Evolutionary conservation across 306 rosid genomes (phyloP).

Genomic region (Phaseolus lunatus): DNA sequence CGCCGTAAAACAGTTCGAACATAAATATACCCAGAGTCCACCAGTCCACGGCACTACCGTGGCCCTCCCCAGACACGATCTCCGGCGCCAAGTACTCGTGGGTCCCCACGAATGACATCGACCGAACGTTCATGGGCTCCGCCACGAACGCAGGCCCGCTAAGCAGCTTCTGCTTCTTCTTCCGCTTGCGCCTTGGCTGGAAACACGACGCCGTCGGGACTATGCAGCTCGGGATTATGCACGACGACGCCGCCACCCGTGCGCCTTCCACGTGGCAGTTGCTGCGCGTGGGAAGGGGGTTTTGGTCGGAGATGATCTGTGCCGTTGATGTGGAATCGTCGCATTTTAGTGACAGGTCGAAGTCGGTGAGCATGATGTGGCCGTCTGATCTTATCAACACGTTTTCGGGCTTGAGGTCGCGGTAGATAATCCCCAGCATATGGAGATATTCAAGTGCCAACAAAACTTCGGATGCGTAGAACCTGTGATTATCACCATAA

Average conservation of each 20-base stretch:
- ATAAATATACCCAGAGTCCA: constrained; percentile 2
- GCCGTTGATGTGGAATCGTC: constrained; percentile 21
- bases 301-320: neutral
- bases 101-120: constrained; percentile 17
- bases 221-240: constrained; percentile 4
- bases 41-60: constrained; percentile 14
- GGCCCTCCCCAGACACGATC: constrained; percentile 16
- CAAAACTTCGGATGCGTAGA: neutral
- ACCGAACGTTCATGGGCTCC: neutral
- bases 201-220: neutral
- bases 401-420: constrained; percentile 12
- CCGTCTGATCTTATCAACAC: neutral
- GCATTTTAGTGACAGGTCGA: constrained; percentile 3
- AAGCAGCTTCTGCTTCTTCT: neutral
- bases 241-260: neutral
- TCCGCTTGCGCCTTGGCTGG: neutral
- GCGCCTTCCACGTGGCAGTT: neutral
- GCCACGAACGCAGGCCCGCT: neutral
- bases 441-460: constrained; percentile 19
- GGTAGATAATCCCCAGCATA: constrained; percentile 12
- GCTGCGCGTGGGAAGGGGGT: neutral
- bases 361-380: constrained; percentile 14
- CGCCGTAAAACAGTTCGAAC: constrained; percentile 12
- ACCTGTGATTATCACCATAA: neutral
- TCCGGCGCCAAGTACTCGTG: constrained; percentile 12